These are phyloP conservation scores for Isabelozyma gotoi DNA, from an alignment of 805 yeast genomes.

Conservation along the genomic window DNA sequence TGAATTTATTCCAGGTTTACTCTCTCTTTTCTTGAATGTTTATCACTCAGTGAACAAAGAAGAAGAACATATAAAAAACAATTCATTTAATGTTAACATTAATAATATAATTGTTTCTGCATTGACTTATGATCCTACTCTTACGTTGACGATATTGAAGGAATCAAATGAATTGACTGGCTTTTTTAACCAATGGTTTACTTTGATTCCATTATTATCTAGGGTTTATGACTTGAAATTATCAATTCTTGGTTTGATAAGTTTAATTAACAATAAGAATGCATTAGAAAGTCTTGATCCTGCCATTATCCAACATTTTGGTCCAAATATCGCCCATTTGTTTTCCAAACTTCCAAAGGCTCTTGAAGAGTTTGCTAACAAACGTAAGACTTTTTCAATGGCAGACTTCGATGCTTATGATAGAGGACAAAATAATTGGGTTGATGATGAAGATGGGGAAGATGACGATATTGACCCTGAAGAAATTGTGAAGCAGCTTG, in stretches of 20 bases:
- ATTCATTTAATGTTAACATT: constrained; percentile 46
- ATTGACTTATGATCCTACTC: constrained; percentile 57
- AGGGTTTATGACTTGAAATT: constrained; percentile 83
- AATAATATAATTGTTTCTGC: constrained; percentile 65
- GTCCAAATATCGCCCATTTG: constrained; percentile 49
- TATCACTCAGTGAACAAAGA: constrained; percentile 26
- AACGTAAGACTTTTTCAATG: constrained; percentile 52
- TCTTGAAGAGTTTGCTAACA: constrained; percentile 59
- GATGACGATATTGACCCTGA: constrained; percentile 3
- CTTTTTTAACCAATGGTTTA: constrained; percentile 70
- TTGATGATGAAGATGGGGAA: constrained; percentile 6
- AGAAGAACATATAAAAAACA: constrained; percentile 28
- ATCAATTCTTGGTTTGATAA: constrained; percentile 67
- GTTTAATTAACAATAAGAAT: constrained; percentile 26
- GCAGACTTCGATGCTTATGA: constrained; percentile 21
- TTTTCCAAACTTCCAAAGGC: constrained; percentile 72
- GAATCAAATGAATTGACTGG: constrained; percentile 40
- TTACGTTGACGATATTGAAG: constrained; percentile 52
- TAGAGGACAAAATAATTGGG: constrained; percentile 10
- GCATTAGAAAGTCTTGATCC: constrained; percentile 13
- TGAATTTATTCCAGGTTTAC: constrained; percentile 44
- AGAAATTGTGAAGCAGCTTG: background rate
- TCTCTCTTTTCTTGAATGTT: constrained; percentile 43
- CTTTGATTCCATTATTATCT: constrained; percentile 49
- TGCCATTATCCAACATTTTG: constrained; percentile 40